Conservation (phyloP, 768 basidiomycete species). For the Tylopilus sp. region DNA sequence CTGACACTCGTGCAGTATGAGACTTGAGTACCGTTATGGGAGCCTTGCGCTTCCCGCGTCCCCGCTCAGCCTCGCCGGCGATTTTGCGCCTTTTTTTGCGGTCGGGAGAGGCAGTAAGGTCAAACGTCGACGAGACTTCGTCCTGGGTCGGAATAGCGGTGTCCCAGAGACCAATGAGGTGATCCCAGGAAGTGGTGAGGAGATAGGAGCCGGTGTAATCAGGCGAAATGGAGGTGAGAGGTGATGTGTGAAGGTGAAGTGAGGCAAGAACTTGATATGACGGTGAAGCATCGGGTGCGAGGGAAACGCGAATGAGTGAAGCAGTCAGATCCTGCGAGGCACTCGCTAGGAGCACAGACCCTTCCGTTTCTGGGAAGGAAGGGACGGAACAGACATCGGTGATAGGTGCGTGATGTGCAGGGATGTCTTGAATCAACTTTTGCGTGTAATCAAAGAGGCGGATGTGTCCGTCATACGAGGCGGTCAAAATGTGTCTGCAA, state of each 20-base stretch:
- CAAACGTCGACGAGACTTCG: constrained; percentile 42
- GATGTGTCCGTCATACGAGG: constrained; percentile 77
- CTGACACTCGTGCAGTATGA: constrained; percentile 80
- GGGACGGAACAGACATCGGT: constrained; percentile 62
- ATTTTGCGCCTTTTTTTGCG: constrained; percentile 65
- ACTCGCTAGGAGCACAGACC: constrained; percentile 50
- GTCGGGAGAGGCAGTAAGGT: constrained; percentile 8
- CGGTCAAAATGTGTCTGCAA: constrained; percentile 65
- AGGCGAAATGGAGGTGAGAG: constrained; percentile 68
- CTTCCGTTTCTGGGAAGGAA: constrained; percentile 20
- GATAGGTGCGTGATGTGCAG: constrained; percentile 61
- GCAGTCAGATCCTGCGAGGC: constrained; percentile 81
- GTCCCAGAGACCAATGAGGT: constrained; percentile 79
- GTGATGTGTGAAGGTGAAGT: constrained; percentile 78
- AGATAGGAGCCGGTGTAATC: constrained; percentile 57
- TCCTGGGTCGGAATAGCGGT: constrained; percentile 57
- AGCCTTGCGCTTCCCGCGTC: constrained; percentile 52
- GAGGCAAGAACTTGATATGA: constrained; percentile 44
- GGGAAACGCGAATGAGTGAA: constrained; percentile 40
- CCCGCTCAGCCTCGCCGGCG: constrained; percentile 28
- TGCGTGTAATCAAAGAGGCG: constrained; percentile 73
- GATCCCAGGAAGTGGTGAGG: constrained; percentile 86
- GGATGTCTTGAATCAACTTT: constrained; percentile 45
- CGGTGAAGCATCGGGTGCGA: constrained; percentile 3
- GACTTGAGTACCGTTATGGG: constrained; percentile 75